Conservation (phyloP, 768 basidiomycete species). For the Podaxis sp. region DNA sequence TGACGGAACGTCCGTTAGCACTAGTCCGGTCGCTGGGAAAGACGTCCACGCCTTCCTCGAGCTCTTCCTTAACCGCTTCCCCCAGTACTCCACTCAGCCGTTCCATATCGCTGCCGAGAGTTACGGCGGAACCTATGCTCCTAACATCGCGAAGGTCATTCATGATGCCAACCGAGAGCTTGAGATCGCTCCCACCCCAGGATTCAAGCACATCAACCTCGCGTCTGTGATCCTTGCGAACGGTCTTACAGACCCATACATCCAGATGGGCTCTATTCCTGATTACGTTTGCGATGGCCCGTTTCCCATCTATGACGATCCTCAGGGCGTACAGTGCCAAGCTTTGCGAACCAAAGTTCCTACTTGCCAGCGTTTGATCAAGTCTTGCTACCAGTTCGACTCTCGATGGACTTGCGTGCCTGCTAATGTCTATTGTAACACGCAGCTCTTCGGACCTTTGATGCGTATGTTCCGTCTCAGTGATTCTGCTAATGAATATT, state of each 20-base stretch:
- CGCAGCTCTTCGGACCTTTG: slow-evolving; percentile 69
- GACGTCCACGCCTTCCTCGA: slow-evolving; percentile 88
- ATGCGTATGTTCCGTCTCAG: slow-evolving; percentile 48
- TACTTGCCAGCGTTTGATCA: slow-evolving; percentile 71
- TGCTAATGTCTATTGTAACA: slow-evolving; percentile 78
- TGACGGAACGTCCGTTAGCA: slow-evolving; percentile 72
- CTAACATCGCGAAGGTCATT: slow-evolving; percentile 84
- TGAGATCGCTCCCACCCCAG: slow-evolving; percentile 39
- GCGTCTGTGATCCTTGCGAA: slow-evolving; percentile 85
- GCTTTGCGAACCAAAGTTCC: slow-evolving; percentile 64
- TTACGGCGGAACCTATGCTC: slow-evolving; percentile 78
- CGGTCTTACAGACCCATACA: slow-evolving; percentile 80
- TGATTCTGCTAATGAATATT: background rate
- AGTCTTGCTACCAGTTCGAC: slow-evolving; percentile 65
- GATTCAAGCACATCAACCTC: slow-evolving; percentile 75
- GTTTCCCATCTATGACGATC: slow-evolving; percentile 77
- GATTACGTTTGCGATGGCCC: slow-evolving; percentile 84
- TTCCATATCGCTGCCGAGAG: slow-evolving; percentile 85
- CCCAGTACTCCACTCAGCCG: slow-evolving; percentile 64
- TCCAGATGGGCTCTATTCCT: slow-evolving; percentile 78
- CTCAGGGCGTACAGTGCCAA: slow-evolving; percentile 64
- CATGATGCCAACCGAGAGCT: slow-evolving; percentile 72
- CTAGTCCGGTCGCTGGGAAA: slow-evolving; percentile 81
- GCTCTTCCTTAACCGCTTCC: slow-evolving; percentile 76
- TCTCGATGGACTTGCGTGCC: slow-evolving; percentile 69